Conservation (phyloP, 2,329 filamentous ascomycete species). For the Cercospora nicotianae region DNA sequence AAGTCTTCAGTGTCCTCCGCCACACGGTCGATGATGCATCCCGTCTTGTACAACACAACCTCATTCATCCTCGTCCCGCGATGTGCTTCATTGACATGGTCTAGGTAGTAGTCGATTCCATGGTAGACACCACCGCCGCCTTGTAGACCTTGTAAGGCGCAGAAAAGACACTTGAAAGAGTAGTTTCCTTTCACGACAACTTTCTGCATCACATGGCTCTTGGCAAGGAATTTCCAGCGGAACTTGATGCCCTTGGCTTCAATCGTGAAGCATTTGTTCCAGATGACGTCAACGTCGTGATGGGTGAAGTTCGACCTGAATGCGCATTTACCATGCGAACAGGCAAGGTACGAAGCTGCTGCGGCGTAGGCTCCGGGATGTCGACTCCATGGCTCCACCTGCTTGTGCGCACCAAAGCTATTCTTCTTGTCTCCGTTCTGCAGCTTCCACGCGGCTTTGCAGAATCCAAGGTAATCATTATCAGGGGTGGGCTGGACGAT, state of each 20-base stretch:
- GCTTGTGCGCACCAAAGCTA: constrained; percentile 35
- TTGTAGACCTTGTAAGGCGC: constrained; percentile 40
- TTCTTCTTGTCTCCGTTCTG: constrained; percentile 38
- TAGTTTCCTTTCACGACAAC: constrained; percentile 34
- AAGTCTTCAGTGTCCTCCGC: constrained; percentile 46
- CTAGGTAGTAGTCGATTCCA: constrained; percentile 46
- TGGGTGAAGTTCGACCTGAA: constrained; percentile 47
- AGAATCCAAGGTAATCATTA: constrained; percentile 44
- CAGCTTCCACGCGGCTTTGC: constrained; percentile 48
- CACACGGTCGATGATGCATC: constrained; percentile 45
- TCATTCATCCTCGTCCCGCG: constrained; percentile 38
- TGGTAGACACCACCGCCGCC: constrained; percentile 42
- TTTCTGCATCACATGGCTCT: constrained; percentile 46
- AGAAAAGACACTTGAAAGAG: constrained; percentile 51
- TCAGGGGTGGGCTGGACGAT: constrained; percentile 34
- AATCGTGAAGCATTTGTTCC: constrained; percentile 30
- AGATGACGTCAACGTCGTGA: constrained; percentile 32
- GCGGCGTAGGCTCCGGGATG: constrained; percentile 28
- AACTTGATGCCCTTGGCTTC: constrained; percentile 43
- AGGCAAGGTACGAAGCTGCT: constrained; percentile 39
- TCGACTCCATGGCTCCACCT: constrained; percentile 29
- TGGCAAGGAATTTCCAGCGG: constrained; percentile 51
- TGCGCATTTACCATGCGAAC: constrained; percentile 46
- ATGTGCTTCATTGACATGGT: constrained; percentile 44
- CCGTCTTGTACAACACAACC: constrained; percentile 45